phyloP scores from a whole-genome alignment of 1,139 yeast genomes.

The Debaryomyces fabryi region DNA sequence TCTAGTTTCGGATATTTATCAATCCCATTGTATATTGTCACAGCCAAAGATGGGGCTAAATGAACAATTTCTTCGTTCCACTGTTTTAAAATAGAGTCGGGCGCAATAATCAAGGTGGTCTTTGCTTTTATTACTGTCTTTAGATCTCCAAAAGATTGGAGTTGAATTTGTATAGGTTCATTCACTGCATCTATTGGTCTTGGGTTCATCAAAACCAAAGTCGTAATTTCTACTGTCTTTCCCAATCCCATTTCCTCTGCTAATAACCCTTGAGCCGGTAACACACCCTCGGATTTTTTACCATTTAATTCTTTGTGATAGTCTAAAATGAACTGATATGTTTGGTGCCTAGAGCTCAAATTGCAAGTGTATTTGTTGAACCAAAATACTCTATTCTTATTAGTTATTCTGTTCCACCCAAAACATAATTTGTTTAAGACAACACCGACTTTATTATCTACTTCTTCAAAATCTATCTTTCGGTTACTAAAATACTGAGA shows the following conservation, averaged over 20 bases:
- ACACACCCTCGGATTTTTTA: conserved; percentile 15
- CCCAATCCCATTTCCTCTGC: conserved; percentile 98
- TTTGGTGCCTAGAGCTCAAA: conserved; percentile 35
- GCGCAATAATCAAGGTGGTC: conserved; percentile 82
- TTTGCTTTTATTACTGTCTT: conserved; percentile 56
- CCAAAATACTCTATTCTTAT: conserved; percentile 34
- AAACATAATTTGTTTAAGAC: conserved; percentile 44
- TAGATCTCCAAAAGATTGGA: conserved; percentile 35
- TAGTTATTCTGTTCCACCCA: conserved; percentile 51
- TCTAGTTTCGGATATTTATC: conserved; percentile 49
- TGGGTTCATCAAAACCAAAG: conserved; percentile 63
- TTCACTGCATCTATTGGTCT: conserved; percentile 49
- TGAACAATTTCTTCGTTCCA: conserved; percentile 76
- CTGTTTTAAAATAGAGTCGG: conserved; percentile 77
- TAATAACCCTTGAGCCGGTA: conserved; percentile 67
- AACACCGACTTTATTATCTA: conserved; percentile 20
- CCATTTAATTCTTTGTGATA: conserved; percentile 20
- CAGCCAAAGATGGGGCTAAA: conserved; percentile 59
- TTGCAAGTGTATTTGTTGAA: conserved; percentile 55
- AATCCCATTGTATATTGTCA: conserved; percentile 67
- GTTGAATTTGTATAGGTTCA: conserved; percentile 37
- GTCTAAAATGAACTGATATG: conserved; percentile 28
- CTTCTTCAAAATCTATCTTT: conserved; percentile 9
- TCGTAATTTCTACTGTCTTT: conserved; percentile 81
- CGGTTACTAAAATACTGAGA: background rate